Evolutionary conservation across 106 monocot genomes (phyloP), one percentile per base, ranked within the genome.

Genomic region (Amphibolis antarctica): DNA sequence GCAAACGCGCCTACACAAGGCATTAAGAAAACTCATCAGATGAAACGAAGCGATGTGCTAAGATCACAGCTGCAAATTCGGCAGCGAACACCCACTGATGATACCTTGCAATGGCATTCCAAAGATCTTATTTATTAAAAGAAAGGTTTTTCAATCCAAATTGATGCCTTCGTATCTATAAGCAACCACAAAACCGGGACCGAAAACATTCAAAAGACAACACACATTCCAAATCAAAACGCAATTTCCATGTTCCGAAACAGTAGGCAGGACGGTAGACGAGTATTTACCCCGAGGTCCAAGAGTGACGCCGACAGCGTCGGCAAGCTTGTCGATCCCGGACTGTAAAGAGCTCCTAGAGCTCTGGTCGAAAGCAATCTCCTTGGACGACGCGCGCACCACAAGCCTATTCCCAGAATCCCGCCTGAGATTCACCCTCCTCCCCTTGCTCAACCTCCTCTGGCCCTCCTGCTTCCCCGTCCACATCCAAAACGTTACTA

Each of bases 291-390:
- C 98, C 83, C 98, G 76, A 5, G 98, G 98, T 11, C 91, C 98
- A 18, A 99, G 91, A 19, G 98, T 99, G 64, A 92, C 91, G 4
- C 91, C 98, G 25, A 92, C 91, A 52, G 91, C 98, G 60, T 88
- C 73, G 26, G 96, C 91, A 47, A 98, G 90, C 78, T 98, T 98
- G 63, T 99, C 85, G 27, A 91, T 80, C 31, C 98, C 98, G 31
- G 85, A 72, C 76, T 91, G 91, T 28, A 98, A 78, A 0, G 79
- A 6, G 13, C 80, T 65, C 75, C 96, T 75, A 15, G 96, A 91
- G 47, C 10, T 42, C 82, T 91, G 81, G 58, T 91, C 96, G 42
- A 98, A 98, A 10, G 90, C 84, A 18, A 98, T 84, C 12, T 98
- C 96, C 52, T 91, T 98, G 11, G 84, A 78, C 57, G 45, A n/a